Evolutionary conservation across 2,329 filamentous ascomycete species (phyloP).

Genomic region (Juglanconis sp.): DNA sequence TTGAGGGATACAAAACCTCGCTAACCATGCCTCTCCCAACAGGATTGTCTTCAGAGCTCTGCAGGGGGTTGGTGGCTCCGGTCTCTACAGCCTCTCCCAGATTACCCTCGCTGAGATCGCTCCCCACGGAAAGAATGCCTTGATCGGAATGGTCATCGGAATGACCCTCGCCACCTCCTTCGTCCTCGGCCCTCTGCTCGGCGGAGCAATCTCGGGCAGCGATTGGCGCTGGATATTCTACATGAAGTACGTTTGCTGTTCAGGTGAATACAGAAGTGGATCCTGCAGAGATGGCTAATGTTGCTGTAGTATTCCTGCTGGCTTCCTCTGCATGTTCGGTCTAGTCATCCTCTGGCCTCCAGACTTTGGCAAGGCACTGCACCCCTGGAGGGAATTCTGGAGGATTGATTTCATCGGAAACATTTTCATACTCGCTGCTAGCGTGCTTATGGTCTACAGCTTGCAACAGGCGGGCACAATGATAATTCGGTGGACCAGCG

Average conservation of each 20-base stretch:
- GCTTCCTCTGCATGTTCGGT: conserved; percentile 30
- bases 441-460: conserved; percentile 52
- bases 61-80: conserved; percentile 59
- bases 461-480: conserved; percentile 56
- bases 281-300: not conserved
- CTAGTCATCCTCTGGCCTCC: conserved; percentile 44
- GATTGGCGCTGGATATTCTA: conserved; percentile 61
- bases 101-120: conserved; percentile 56
- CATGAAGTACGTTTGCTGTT: conserved; percentile 48
- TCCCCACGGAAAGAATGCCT: conserved; percentile 47
- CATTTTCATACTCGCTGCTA: conserved; percentile 47
- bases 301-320: conserved; percentile 18
- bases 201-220: conserved; percentile 52
- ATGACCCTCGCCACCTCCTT: conserved; percentile 55
- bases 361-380: conserved; percentile 32
- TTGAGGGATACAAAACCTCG: not conserved
- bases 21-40: conserved; percentile 14
- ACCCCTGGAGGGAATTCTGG: conserved; percentile 40
- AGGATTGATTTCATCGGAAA: conserved; percentile 53
- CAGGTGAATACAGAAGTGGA: not conserved
- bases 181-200: conserved; percentile 56
- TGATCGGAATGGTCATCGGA: conserved; percentile 54
- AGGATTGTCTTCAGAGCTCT: conserved; percentile 58
- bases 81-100: conserved; percentile 58
- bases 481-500: conserved; percentile 49